These are phyloP conservation scores for Graphiopsis chlorocephala DNA, from an alignment of 2,329 filamentous ascomycete genomes.

Conservation along the genomic window DNA sequence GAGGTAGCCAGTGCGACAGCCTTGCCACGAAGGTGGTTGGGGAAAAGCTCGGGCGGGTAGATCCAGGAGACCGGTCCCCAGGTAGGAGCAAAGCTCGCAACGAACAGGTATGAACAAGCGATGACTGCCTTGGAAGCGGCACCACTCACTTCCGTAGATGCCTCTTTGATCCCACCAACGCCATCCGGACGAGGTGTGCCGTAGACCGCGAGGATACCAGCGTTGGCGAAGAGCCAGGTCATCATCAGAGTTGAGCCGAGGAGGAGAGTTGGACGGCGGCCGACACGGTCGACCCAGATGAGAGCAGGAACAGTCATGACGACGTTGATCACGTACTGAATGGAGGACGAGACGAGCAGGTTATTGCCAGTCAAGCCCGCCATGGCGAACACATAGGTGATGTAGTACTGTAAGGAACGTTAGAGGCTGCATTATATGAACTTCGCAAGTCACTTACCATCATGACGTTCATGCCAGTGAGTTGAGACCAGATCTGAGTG, in stretches of 20 bases:
- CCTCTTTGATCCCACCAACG: conserved; percentile 41
- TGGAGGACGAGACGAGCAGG: conserved; percentile 63
- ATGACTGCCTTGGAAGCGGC: conserved; percentile 52
- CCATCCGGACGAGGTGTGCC: conserved; percentile 44
- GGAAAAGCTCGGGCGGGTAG: conserved; percentile 56
- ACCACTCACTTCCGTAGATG: conserved; percentile 40
- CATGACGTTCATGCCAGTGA: conserved; percentile 74
- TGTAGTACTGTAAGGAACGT: conserved; percentile 18
- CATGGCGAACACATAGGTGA: conserved; percentile 67
- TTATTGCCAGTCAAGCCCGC: conserved; percentile 56
- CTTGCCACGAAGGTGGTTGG: conserved; percentile 61
- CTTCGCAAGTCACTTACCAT: background rate
- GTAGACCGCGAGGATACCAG: conserved; percentile 59
- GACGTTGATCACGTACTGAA: conserved; percentile 78
- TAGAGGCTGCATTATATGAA: background rate
- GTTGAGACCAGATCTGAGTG: conserved; percentile 71
- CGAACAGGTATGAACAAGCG: conserved; percentile 70
- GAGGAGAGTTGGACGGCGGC: conserved; percentile 67
- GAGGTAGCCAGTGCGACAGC: conserved; percentile 61
- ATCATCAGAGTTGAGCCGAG: conserved; percentile 64
- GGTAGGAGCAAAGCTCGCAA: conserved; percentile 64
- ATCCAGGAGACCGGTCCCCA: conserved; percentile 61
- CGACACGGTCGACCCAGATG: conserved; percentile 72
- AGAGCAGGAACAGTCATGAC: conserved; percentile 74
- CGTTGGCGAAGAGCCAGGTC: conserved; percentile 61